A percentile compares a stretch with the other conserved stretches of the same genome.
These are phyloP conservation scores for Plasmodium yoelii DNA, from an alignment of 169 alveolate genomes.

Conservation along the genomic window DNA sequence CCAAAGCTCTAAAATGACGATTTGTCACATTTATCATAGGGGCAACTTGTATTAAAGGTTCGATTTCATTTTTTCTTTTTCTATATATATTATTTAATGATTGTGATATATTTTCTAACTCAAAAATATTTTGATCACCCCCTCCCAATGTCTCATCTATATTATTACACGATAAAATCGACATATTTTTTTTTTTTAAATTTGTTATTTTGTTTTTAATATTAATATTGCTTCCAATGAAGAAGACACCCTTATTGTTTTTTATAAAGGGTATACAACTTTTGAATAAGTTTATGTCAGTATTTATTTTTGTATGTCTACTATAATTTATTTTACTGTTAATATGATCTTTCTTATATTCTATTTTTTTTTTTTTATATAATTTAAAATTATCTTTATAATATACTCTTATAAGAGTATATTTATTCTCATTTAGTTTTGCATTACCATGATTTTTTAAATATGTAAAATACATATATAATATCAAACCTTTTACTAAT, in stretches of 20 bases:
- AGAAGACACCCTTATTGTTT: neutral
- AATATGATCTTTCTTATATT: conserved; percentile 10
- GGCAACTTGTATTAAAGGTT: conserved; percentile 91
- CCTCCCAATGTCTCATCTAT: conserved; percentile 12
- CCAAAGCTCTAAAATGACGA: conserved; percentile 88
- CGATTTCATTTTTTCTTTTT: conserved; percentile 9
- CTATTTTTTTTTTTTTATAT: conserved; percentile 13
- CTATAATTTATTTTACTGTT: too few relatives aligned
- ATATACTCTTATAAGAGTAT: conserved; percentile 59
- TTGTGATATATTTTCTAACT: conserved; percentile 40
- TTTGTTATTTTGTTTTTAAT: conserved; percentile 1
- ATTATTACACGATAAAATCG: conserved; percentile 16
- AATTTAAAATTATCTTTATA: conserved; percentile 5
- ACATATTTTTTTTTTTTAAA: conserved; percentile 17
- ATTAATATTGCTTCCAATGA: conserved; percentile 4
- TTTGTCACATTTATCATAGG: conserved; percentile 97
- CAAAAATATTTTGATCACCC: conserved; percentile 21
- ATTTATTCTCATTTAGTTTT: conserved; percentile 19
- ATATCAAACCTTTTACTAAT: conserved; percentile 1
- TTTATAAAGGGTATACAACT: conserved; percentile 9
- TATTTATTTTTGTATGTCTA: too few relatives aligned
- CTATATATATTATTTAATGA: conserved; percentile 7
- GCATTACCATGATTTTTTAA: conserved; percentile 41
- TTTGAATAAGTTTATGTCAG: neutral
- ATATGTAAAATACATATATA: conserved; percentile 23